These are phyloP conservation scores for Botryosphaeria agaves DNA, from an alignment of 2,329 filamentous ascomycete genomes.

Conservation along the genomic window DNA sequence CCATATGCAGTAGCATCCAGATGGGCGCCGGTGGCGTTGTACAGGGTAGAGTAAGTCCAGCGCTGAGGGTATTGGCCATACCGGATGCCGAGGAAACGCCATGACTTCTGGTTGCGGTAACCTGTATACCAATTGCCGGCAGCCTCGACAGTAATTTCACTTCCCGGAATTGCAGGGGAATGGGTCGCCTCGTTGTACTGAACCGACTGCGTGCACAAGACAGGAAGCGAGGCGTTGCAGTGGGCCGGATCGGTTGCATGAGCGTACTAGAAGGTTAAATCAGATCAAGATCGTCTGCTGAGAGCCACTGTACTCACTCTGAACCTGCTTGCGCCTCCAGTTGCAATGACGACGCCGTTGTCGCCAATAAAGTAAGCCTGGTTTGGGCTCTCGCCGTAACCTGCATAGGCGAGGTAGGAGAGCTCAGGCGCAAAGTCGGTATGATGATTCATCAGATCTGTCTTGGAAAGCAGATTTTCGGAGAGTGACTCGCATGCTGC, in stretches of 20 bases:
- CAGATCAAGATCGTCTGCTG: neutral
- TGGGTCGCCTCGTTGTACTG: conserved; percentile 14
- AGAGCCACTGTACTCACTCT: conserved; percentile 12
- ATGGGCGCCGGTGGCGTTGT: conserved; percentile 25
- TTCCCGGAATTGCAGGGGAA: conserved; percentile 16
- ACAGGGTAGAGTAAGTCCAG: conserved; percentile 29
- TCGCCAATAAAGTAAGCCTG: conserved; percentile 25
- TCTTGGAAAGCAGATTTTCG: conserved; percentile 28
- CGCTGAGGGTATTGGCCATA: conserved; percentile 23
- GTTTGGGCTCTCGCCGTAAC: conserved; percentile 15
- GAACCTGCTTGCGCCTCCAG: conserved; percentile 12
- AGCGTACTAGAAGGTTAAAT: neutral
- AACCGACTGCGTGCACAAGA: conserved; percentile 34
- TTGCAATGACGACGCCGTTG: conserved; percentile 20
- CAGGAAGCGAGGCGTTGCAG: conserved; percentile 19
- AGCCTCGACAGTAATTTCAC: conserved; percentile 22
- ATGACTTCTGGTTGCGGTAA: conserved; percentile 35
- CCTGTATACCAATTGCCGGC: conserved; percentile 30
- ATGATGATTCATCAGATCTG: conserved; percentile 23
- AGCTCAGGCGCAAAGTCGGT: conserved; percentile 28
- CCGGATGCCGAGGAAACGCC: conserved; percentile 29
- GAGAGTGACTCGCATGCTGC: conserved; percentile 28
- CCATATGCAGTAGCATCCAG: conserved; percentile 29
- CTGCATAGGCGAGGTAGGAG: conserved; percentile 26
- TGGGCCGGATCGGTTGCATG: conserved; percentile 3